These are phyloP conservation scores for Fomitopsis pinicola DNA, from an alignment of 1,284 basidiomycete genomes.

Conservation along the genomic window DNA sequence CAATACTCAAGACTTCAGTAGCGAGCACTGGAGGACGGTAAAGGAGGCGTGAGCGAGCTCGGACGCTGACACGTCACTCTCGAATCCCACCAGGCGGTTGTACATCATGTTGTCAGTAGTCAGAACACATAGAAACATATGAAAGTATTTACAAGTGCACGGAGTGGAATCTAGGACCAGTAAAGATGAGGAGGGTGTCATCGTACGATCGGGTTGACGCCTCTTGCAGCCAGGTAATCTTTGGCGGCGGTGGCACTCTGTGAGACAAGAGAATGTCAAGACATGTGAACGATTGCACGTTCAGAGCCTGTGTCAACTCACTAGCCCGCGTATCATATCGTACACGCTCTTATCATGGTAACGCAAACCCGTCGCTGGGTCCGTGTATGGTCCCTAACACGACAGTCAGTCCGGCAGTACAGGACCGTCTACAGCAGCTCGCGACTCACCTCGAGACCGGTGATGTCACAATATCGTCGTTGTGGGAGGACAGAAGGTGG, in stretches of 20 bases:
- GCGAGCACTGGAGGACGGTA: too few species aligned
- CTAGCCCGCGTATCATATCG: conserved; percentile 76
- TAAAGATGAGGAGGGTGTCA: conserved; percentile 12
- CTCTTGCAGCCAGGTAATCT: conserved; percentile 44
- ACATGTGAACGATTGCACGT: neutral
- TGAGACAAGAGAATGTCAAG: neutral
- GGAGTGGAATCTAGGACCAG: neutral
- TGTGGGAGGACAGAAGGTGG: conserved; percentile 79
- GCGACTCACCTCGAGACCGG: conserved; percentile 66
- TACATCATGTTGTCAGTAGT: neutral
- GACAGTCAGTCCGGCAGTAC: neutral
- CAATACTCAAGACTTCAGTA: too few species aligned
- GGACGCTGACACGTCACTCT: too few species aligned
- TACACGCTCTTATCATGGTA: conserved; percentile 88
- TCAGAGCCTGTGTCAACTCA: conserved; percentile 34
- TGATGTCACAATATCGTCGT: conserved; percentile 83
- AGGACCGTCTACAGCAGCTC: neutral
- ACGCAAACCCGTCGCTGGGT: conserved; percentile 75
- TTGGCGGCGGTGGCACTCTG: conserved; percentile 45
- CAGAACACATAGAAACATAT: neutral
- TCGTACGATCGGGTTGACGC: conserved; percentile 49
- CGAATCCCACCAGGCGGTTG: neutral
- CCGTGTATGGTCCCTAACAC: conserved; percentile 75
- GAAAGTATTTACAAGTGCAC: neutral
- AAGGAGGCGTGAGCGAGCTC: too few species aligned